phyloP scores from a whole-genome alignment of 345 rosid genomes.

The Kandelia obovata region DNA sequence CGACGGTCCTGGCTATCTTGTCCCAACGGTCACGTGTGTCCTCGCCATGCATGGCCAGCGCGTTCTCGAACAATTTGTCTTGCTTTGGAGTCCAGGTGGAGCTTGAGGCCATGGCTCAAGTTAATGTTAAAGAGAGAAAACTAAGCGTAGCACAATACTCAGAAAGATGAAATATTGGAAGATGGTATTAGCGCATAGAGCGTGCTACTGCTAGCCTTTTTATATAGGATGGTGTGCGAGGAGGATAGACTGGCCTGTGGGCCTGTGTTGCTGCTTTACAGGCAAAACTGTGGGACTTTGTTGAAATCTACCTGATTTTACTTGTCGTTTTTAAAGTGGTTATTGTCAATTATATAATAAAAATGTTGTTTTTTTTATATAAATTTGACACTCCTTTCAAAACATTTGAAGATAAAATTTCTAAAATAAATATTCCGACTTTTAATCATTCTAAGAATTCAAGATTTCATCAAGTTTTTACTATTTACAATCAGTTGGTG shows the following conservation, averaged over 20 bases:
- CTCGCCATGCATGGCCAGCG: conserved; percentile 40
- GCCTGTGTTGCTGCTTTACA: conserved; percentile 19
- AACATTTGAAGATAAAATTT: too few relatives aligned
- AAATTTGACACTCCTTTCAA: too few relatives aligned
- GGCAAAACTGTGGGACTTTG: conserved; percentile 14
- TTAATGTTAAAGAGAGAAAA: too few relatives aligned
- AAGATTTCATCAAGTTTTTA: too few relatives aligned
- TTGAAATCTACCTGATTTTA: too few relatives aligned
- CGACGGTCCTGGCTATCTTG: conserved; percentile 47
- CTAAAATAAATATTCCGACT: too few relatives aligned
- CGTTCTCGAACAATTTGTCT: conserved; percentile 54
- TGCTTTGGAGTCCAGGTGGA: conserved; percentile 47
- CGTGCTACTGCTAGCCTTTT: conserved; percentile 18
- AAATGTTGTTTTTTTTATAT: too few relatives aligned
- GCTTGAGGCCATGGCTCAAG: conserved; percentile 29
- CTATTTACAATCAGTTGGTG: too few relatives aligned
- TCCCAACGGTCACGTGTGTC: conserved; percentile 49
- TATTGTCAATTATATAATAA: too few relatives aligned
- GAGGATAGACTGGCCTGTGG: conserved; percentile 8
- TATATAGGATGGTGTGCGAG: conserved; percentile 18
- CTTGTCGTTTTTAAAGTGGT: too few relatives aligned
- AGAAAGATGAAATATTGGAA: not conserved
- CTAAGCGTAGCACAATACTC: too few relatives aligned
- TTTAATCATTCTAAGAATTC: too few relatives aligned
- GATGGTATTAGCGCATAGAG: conserved; percentile 10